Percentiles rank a stretch among this genome's conserved stretches.
Evolutionary conservation across 139 green algal species (phyloP).

Genomic region (Desmodesmus armatus): DNA sequence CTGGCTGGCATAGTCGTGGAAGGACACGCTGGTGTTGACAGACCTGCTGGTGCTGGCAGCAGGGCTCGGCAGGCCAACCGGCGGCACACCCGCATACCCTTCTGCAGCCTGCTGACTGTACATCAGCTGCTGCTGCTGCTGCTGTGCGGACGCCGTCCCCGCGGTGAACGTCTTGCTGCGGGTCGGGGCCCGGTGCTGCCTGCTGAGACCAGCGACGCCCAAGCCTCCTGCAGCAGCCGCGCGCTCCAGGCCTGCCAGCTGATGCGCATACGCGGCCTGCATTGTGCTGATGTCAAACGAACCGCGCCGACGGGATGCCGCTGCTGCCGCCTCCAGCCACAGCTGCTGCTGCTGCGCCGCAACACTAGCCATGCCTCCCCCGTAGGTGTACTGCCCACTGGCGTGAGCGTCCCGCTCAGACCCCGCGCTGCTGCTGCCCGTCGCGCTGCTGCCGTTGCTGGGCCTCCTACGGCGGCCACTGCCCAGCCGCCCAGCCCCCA

Average conservation of each 20-base stretch:
- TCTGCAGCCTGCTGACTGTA: background rate
- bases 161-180: constrained; percentile 39
- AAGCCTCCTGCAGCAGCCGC: background rate
- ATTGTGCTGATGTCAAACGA: too few relatives aligned
- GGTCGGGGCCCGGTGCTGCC: background rate
- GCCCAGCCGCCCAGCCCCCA: background rate
- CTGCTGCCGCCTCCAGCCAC: constrained; percentile 4
- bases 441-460: background rate
- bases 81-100: background rate
- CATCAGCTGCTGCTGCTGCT: background rate
- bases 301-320: too few relatives aligned
- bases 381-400: too few relatives aligned
- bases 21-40: constrained; percentile 1
- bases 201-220: background rate
- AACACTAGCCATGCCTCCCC: background rate
- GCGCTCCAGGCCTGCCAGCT: too few relatives aligned
- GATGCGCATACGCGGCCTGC: too few relatives aligned
- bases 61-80: background rate
- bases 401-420: too few relatives aligned
- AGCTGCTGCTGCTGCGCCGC: constrained; percentile 12
- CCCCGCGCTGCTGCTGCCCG: background rate
- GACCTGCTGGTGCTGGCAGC: background rate
- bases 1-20: background rate
- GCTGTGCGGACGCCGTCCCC: background rate
- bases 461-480: background rate